Percentiles rank a stretch among this genome's conserved stretches.
These are phyloP conservation scores for Naumovozyma castellii DNA, from an alignment of 805 yeast genomes.

Conservation along the genomic window DNA sequence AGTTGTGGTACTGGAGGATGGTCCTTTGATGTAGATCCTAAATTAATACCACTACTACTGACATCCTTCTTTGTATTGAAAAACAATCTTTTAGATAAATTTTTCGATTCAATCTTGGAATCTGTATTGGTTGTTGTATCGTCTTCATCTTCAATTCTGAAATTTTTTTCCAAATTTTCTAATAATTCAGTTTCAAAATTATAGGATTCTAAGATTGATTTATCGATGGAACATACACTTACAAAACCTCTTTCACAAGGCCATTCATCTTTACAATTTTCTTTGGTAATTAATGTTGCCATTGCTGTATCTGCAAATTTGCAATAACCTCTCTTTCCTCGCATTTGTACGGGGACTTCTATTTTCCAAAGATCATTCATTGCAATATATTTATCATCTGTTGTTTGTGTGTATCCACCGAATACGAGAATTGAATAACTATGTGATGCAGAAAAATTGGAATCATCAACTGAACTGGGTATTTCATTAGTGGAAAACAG, in stretches of 20 bases:
- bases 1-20: background rate
- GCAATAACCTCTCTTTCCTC: constrained; percentile 28
- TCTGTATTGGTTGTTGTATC: background rate
- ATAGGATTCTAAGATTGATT: constrained; percentile 3
- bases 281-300: constrained; percentile 25
- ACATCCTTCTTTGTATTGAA: background rate
- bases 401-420: constrained; percentile 39
- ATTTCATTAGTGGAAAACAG: constrained; percentile 19
- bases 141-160: background rate
- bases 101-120: background rate
- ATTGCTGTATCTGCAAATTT: constrained; percentile 30
- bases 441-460: constrained; percentile 1
- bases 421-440: constrained; percentile 28
- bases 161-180: constrained; percentile 5
- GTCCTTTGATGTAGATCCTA: background rate
- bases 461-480: background rate
- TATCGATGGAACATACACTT: constrained; percentile 14
- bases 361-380: constrained; percentile 36
- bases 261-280: constrained; percentile 10
- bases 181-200: constrained; percentile 6
- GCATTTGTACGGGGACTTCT: constrained; percentile 31
- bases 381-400: constrained; percentile 26
- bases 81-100: background rate
- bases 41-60: background rate
- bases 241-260: constrained; percentile 32